These are phyloP conservation scores for Starmerella geochares DNA, from an alignment of 805 yeast species.

Conservation along the genomic window DNA sequence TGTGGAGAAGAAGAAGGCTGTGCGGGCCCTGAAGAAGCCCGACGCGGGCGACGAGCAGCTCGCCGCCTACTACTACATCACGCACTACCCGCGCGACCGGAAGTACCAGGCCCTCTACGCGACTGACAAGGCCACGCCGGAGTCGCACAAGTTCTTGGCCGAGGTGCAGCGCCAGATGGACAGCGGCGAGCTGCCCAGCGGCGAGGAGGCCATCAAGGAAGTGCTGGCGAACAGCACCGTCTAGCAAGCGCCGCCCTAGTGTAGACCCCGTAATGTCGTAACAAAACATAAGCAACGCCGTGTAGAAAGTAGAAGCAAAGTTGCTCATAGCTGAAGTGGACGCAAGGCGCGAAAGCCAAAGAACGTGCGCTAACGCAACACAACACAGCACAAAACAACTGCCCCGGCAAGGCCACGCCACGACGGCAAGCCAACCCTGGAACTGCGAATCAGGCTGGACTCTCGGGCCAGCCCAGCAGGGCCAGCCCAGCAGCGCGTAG, in stretches of 20 bases:
- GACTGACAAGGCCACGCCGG: slow-evolving; percentile 34
- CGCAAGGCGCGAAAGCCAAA: too few species aligned
- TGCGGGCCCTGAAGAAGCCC: slow-evolving; percentile 50
- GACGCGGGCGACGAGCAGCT: slow-evolving; percentile 30
- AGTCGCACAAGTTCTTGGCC: slow-evolving; percentile 38
- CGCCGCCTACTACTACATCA: slow-evolving; percentile 60
- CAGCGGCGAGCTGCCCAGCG: slow-evolving; percentile 46
- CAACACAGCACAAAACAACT: too few species aligned
- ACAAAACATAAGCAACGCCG: not conserved
- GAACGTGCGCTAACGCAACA: too few species aligned
- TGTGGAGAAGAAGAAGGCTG: slow-evolving; percentile 79
- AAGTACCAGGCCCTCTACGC: slow-evolving; percentile 77
- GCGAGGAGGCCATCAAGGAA: slow-evolving; percentile 40
- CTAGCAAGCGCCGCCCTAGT: too few species aligned
- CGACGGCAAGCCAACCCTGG: too few species aligned
- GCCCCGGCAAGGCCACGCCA: too few species aligned
- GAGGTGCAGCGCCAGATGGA: slow-evolving; percentile 44
- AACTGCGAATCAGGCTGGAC: too few species aligned
- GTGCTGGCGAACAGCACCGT: not conserved
- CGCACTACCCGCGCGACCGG: slow-evolving; percentile 65
- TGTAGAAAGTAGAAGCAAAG: too few species aligned
- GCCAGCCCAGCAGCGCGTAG: too few species aligned
- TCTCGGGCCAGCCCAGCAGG: too few species aligned
- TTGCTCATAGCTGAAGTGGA: too few species aligned
- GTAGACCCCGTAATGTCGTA: not conserved